Evolutionary conservation across 345 rosid species (phyloP), one percentile per base, ranked within the genome.

Genomic region (Excoecaria agallocha): DNA sequence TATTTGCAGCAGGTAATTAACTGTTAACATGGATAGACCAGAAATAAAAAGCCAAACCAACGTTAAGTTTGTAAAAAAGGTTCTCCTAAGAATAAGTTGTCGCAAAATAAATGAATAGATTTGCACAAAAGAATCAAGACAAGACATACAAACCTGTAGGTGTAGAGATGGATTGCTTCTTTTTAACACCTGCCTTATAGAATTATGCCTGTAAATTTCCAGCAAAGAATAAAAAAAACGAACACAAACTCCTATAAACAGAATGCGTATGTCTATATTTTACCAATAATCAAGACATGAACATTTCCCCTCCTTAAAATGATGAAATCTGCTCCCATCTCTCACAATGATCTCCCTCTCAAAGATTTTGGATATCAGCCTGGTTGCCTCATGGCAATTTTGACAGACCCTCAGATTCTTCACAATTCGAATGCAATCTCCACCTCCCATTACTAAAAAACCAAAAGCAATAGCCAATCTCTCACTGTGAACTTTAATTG

Each of bases 311-410:
- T 80, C 77, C 66, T 73, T 80, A 76, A 80, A 80, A 69, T 73
- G 83, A 30, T 80, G 83, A 70, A 80, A 80, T 73, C 83, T 76
- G 56, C 80, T 80, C n/a, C 74, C 80, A 73, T 80, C 83, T 46
- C 83, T 67, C 68, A 80, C 83, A 6, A 76, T 73, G n/a, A 80
- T 80, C 30, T 76, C 78, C 66, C 80, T 63, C 38, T n/a, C 64
- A 2, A 80, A 80, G 12, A 76, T 71, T 54, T 10, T 64, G 0
- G 83, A 63, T 48, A 80, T 76, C 72, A 80, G 64, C 77, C 76
- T 80, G 50, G 60, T 76, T 41, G 73, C 75, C 71, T 76, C 83
- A 22, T 80, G 83, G 50, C 83, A 80, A 55, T 80, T 80, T 0
- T 17, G 22, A 19, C 83, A 80, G 12, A 80, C 80, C 74, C 83